Evolutionary conservation across 2,329 filamentous ascomycete species (phyloP), one percentile per base, ranked within the genome.

Genomic region (Claviceps maximensis): DNA sequence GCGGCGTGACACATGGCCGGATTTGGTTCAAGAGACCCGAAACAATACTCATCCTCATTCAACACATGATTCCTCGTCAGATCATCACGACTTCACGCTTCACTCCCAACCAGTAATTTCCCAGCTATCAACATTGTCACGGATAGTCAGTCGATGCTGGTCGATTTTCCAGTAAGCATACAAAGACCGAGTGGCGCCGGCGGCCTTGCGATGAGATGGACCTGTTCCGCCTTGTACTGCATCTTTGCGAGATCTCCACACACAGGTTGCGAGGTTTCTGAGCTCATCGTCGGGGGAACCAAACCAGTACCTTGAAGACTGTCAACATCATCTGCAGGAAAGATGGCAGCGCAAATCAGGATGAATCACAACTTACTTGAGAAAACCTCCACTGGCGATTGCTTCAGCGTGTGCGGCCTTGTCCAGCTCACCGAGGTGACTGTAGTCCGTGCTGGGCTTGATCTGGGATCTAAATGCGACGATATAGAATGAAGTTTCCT

Each of bases 391-490:
- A 61, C 82, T 87, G 41, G 77, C 77, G 19, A 83, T 84, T 13
- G 90, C 90, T 66, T 95, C 89, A 25, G 79, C 75, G 65, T 95
- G 89, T 7, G 86, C 86, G 55, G 81, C 81, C 63, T 84, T 83
- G 68, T 95, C 90, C 33, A 95, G 75, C 27, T 76, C 74, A 42
- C 83, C 83, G 41, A 95, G 76, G 54, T 84, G 75, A 12, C 78
- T 78, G 55, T 81, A 80, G 57, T 88, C 80, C 1, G 84, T 85
- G 13, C 74, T 78, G 2, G 77, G 74, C 40, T 82, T 81, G 53
- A 95, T 79, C 58, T 75, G 78, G 6, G 86, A 91, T 17, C 87
- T 79, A 69, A 95, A 95, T 4, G 84, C 84, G 42, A 95, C 89
- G 53, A 93, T 82, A 69, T 91, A 95, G 71, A 91, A 95, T 29